phyloP scores from a whole-genome alignment of 331 rosid species.

The Quercus lobata region DNA sequence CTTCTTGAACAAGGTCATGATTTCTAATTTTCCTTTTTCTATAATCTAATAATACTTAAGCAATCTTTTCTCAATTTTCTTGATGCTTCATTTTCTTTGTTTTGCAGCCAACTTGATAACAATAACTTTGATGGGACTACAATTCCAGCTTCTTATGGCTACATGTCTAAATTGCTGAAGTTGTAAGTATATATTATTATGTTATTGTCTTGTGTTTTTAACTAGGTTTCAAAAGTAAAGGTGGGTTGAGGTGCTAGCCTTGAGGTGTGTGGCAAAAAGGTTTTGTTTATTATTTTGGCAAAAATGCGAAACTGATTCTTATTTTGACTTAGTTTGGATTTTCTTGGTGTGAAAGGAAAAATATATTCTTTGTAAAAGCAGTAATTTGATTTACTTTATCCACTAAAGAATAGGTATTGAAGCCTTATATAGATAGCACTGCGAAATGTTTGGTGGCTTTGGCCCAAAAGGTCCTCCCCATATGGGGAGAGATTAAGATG shows the following conservation, averaged over 20 bases:
- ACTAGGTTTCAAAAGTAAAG: constrained; percentile 11
- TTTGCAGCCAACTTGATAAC: constrained; percentile 93
- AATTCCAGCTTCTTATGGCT: constrained; percentile 63
- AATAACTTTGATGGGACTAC: constrained; percentile 62
- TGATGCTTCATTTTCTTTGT: constrained; percentile 13
- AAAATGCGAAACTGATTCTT: too few species aligned
- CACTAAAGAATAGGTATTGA: too few species aligned
- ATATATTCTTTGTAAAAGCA: too few species aligned
- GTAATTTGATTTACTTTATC: too few species aligned
- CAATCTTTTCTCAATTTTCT: neutral
- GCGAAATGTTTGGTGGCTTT: too few species aligned
- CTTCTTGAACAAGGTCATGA: neutral
- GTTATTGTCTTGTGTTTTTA: constrained; percentile 14
- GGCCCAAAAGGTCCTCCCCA: too few species aligned
- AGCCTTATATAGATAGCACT: too few species aligned
- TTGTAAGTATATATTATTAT: constrained; percentile 57
- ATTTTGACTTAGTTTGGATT: constrained; percentile 3
- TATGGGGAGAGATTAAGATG: too few species aligned
- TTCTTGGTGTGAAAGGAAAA: neutral
- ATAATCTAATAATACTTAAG: neutral
- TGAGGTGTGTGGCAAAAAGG: neutral
- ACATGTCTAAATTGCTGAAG: constrained; percentile 70
- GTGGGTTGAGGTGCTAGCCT: constrained; percentile 9
- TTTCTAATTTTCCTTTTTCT: neutral
- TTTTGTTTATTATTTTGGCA: neutral